These are phyloP conservation scores for Podila minutissima DNA, from an alignment of 192 early-diverging fungal species.

Conservation along the genomic window DNA sequence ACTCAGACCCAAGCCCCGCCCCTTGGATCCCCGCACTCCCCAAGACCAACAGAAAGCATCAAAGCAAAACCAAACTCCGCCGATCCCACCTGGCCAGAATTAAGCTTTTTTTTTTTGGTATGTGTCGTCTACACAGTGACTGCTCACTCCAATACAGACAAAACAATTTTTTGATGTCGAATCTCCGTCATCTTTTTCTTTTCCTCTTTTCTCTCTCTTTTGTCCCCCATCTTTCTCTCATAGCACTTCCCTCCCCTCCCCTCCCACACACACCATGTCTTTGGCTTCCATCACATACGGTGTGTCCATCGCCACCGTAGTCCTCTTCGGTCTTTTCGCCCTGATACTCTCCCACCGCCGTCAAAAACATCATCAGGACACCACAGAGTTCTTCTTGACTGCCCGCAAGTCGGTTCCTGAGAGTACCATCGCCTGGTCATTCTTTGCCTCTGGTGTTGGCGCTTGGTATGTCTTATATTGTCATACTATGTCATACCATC, in stretches of 20 bases:
- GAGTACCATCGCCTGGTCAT: conserved; percentile 37
- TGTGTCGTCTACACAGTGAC: no score
- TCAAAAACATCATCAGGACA: conserved; percentile 12
- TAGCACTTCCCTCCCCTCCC: background rate
- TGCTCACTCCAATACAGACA: no score
- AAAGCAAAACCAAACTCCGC: no score
- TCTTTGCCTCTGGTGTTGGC: conserved; percentile 35
- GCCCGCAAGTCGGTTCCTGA: conserved; percentile 30
- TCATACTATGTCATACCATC: no score
- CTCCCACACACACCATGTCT: conserved; percentile 12
- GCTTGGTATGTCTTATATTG: conserved; percentile 9
- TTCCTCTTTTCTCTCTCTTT: background rate
- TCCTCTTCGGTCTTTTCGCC: conserved; percentile 37
- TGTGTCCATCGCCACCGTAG: conserved; percentile 18
- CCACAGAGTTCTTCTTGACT: conserved; percentile 50
- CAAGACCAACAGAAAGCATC: no score
- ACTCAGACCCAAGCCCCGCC: no score
- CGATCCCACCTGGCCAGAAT: no score
- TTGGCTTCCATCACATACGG: conserved; percentile 24
- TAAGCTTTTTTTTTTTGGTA: no score
- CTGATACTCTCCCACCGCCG: conserved; percentile 20
- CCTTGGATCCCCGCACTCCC: no score
- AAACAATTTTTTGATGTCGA: no score
- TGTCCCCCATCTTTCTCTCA: background rate
- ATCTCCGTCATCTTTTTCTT: no score